Evolutionary conservation across 805 yeast genomes (phyloP).

Genomic region (Saccharomycopsis amapae): DNA sequence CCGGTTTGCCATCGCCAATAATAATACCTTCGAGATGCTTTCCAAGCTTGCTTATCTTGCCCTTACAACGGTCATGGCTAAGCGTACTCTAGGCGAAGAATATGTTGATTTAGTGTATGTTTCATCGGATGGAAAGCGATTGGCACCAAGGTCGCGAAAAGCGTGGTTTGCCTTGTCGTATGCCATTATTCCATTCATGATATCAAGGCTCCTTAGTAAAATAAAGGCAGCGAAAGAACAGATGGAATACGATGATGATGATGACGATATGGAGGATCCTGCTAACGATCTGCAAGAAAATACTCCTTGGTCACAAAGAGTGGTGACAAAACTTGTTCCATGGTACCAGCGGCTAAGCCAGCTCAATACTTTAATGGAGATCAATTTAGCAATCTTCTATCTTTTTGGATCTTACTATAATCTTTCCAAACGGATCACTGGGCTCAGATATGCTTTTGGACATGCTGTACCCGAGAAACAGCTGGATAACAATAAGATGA

Average conservation of each 20-base stretch:
- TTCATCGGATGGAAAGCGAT: slow-evolving; percentile 39
- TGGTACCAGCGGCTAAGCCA: slow-evolving; percentile 5
- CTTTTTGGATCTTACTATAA: slow-evolving; percentile 78
- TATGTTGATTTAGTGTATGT: slow-evolving; percentile 78
- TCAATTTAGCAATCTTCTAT: slow-evolving; percentile 79
- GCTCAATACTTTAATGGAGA: slow-evolving; percentile 44
- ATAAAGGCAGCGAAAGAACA: slow-evolving; percentile 16
- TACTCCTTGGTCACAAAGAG: slow-evolving; percentile 20
- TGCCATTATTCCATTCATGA: slow-evolving; percentile 54
- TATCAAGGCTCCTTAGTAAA: too few species aligned
- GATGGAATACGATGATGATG: slow-evolving; percentile 15
- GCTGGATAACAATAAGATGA: slow-evolving; percentile 25
- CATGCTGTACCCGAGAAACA: slow-evolving; percentile 41
- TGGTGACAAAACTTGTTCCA: slow-evolving; percentile 12
- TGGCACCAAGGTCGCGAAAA: slow-evolving; percentile 39
- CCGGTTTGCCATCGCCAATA: slow-evolving; percentile 48
- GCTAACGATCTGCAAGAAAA: slow-evolving; percentile 20
- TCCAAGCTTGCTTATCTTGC: slow-evolving; percentile 59
- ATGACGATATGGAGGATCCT: slow-evolving; percentile 1
- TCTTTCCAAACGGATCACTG: slow-evolving; percentile 67
- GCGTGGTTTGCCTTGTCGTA: slow-evolving; percentile 58
- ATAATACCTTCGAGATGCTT: slow-evolving; percentile 52
- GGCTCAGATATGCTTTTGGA: slow-evolving; percentile 71
- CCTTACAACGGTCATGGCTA: slow-evolving; percentile 68
- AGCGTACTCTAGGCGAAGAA: slow-evolving; percentile 89